These are phyloP conservation scores for Boletus semigastroideus DNA, from an alignment of 1,284 basidiomycete genomes.

Conservation along the genomic window DNA sequence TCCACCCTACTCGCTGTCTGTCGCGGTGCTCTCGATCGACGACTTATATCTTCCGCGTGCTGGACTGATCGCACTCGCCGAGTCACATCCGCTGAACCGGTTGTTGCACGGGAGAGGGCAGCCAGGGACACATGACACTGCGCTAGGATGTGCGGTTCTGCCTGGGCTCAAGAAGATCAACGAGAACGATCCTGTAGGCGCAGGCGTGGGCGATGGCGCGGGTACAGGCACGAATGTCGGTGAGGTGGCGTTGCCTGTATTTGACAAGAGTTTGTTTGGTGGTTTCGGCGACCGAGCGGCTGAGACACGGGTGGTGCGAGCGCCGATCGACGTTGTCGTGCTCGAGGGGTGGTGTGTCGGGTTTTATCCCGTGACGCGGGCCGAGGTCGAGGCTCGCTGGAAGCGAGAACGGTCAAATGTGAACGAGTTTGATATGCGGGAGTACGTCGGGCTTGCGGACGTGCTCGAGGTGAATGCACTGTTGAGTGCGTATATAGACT, in stretches of 20 bases:
- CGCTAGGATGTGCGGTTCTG: slow-evolving; percentile 58
- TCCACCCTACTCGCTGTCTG: slow-evolving; percentile 51
- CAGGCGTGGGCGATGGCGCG: not conserved
- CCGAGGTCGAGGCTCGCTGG: slow-evolving; percentile 40
- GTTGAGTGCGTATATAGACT: slow-evolving; percentile 54
- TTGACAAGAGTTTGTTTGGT: slow-evolving; percentile 80
- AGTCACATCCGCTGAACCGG: slow-evolving; percentile 54
- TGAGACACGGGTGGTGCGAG: slow-evolving; percentile 36
- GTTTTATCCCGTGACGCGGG: slow-evolving; percentile 50
- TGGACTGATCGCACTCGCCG: slow-evolving; percentile 53
- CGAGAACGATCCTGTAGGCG: slow-evolving; percentile 1
- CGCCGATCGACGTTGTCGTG: slow-evolving; percentile 80
- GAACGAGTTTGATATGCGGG: slow-evolving; percentile 27
- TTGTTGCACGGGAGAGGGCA: slow-evolving; percentile 79
- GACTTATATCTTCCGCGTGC: slow-evolving; percentile 81
- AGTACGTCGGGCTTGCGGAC: slow-evolving; percentile 43
- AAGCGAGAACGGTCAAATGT: slow-evolving; percentile 31
- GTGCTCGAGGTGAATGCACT: slow-evolving; percentile 62
- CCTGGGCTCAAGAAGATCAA: slow-evolving; percentile 50
- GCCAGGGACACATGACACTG: slow-evolving; percentile 85
- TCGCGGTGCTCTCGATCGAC: slow-evolving; percentile 78
- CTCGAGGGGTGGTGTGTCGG: slow-evolving; percentile 86
- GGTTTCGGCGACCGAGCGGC: slow-evolving; percentile 83
- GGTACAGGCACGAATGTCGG: not conserved
- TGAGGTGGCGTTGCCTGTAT: slow-evolving; percentile 67